Base-by-base conservation (phyloP, 192 early-diverging fungal genomes). In the Linnemannia zychae region DNA sequence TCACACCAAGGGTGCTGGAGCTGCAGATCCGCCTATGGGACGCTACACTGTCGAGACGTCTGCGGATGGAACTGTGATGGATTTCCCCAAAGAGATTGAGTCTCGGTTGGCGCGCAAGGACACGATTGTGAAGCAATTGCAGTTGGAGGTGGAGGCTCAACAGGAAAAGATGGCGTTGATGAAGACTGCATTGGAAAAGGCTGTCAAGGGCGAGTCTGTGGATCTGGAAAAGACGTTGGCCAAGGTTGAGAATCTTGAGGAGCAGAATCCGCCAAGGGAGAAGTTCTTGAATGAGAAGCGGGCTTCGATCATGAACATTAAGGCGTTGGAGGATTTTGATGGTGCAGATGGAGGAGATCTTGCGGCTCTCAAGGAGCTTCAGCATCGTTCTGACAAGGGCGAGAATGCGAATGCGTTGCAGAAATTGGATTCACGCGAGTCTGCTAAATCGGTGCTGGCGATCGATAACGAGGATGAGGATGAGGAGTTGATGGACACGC, bases 81-180 rank as follows among this genome's bases (percentile, higher is more conserved):
- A 79, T 52, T 72, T 81, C 24, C 60, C 79, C 31, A 86, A 73
- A 53, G 70, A 71, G 52, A 75, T 81, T 38, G 75, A 78, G 53
- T 70, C 68, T 20, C 70, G 78, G 6, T 36, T 80, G 60, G 48
- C 68, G 40, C 78, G 63, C 40, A 86, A 88, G 80, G 84, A 88
- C 53, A 71, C 77, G 24, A 72, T 84, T 28, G 71, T 84, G 17
- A 75, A 73, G 65, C 75, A 85, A 18, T 7, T 87, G 44, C 65
- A 87, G 24, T n/a, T 49, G 9, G 81, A 84, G 31, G 11, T 80
- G 36, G 77, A 88, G 50, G 57, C 63, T 17, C 89, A 89, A 38
- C 87, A 90, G 24, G 88, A 90, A 66, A 80, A 79, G 40, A 74
- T 92, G 36, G 53, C 88, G 15, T 40, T 82, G 66, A 74, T 87